A percentile compares a stretch with the other conserved stretches of the same genome.
These are phyloP conservation scores for Aristolochia fimbriata DNA, from an alignment of 164 flowering plant species.

Conservation along the genomic window DNA sequence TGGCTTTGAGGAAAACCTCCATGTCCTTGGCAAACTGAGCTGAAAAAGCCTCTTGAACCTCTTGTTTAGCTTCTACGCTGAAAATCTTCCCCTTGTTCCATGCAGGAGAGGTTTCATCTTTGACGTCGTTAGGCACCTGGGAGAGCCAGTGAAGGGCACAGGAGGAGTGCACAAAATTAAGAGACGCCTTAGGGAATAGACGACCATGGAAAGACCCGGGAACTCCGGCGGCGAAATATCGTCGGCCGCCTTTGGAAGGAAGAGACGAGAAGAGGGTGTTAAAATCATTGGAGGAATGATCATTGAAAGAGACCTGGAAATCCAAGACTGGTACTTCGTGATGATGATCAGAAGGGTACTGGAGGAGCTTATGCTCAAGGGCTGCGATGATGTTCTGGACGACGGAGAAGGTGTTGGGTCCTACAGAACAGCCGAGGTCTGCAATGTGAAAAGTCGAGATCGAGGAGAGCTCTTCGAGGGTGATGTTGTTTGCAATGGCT, in stretches of 20 bases:
- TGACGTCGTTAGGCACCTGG: conserved; percentile 12
- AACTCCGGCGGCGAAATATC: conserved; percentile 16
- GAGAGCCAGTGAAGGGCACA: conserved; percentile 25
- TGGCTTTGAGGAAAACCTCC: conserved; percentile 8
- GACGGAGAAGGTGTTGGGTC: no score
- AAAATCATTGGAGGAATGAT: conserved; percentile 13
- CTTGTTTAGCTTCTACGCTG: background rate
- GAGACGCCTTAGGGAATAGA: no score
- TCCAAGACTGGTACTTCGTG: no score
- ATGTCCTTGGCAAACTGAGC: conserved; percentile 15
- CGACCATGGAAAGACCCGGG: conserved; percentile 32
- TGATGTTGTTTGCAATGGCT: no score
- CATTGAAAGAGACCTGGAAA: conserved; percentile 21
- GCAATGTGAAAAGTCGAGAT: no score
- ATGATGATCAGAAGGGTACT: no score
- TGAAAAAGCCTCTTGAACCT: conserved; percentile 15
- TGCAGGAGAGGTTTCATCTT: conserved; percentile 3
- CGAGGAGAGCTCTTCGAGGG: no score
- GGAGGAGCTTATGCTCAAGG: no score
- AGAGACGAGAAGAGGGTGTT: conserved; percentile 12
- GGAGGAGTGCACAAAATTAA: conserved; percentile 20
- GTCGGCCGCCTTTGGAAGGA: conserved; percentile 9
- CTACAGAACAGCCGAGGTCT: no score
- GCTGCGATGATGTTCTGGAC: no score
- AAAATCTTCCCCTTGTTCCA: conserved; percentile 20